Evolutionary conservation across 2,329 filamentous ascomycete species (phyloP).

Genomic region (Macrophomina pseudophaseolina): DNA sequence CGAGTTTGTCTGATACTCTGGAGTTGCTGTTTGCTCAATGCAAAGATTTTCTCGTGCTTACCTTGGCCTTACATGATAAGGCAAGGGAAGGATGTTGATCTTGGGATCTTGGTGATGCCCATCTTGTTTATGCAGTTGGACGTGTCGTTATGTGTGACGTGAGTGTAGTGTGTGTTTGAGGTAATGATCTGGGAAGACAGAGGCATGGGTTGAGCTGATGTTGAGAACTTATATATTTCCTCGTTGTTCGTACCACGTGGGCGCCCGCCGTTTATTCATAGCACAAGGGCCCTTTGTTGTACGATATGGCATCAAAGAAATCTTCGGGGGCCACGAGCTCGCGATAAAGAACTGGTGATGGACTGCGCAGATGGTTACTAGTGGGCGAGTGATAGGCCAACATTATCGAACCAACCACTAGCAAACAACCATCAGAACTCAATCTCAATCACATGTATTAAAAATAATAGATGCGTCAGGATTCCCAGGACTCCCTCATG

Average conservation of each 20-base stretch:
- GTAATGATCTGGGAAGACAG: background rate
- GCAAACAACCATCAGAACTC: too few species aligned
- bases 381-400: too few species aligned
- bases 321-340: too few species aligned
- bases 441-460: too few species aligned
- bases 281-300: background rate
- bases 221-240: background rate
- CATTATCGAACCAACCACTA: too few species aligned
- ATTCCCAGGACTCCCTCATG: too few species aligned
- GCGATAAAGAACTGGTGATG: too few species aligned
- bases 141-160: background rate
- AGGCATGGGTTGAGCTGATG: background rate
- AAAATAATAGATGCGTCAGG: too few species aligned
- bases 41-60: background rate
- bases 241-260: background rate
- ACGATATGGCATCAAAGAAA: background rate
- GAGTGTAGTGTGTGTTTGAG: background rate
- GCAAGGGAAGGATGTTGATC: background rate
- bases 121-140: background rate
- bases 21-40: background rate
- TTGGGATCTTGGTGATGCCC: background rate
- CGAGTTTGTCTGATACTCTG: background rate
- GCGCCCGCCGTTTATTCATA: too few species aligned
- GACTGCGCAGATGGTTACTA: too few species aligned
- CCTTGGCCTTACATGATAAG: constrained; percentile 2